A percentile compares a stretch with the other conserved stretches of the same genome.
Conservation (phyloP, 345 rosid genomes). For the Litchi chinensis region DNA sequence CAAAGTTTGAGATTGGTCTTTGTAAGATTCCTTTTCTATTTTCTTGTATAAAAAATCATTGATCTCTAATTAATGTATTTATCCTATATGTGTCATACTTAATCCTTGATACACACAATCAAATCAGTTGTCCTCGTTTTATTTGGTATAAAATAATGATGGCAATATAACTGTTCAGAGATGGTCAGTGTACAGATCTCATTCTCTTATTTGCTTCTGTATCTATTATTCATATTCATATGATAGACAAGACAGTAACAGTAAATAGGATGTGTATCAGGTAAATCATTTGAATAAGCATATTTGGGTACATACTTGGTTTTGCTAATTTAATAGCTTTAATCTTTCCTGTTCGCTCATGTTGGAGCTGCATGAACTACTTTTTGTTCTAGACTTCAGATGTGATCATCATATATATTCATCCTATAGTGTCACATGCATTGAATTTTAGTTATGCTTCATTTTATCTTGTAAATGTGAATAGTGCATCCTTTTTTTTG, state of each 20-base stretch:
- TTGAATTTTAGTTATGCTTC: not conserved
- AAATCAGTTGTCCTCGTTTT: not conserved
- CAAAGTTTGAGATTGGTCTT: conserved; percentile 29
- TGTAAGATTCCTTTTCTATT: conserved; percentile 31
- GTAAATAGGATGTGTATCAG: not conserved
- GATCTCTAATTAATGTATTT: not conserved
- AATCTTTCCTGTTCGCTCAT: not conserved
- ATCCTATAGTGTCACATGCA: not conserved
- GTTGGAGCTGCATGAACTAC: not conserved
- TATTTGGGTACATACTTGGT: not conserved
- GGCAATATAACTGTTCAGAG: not conserved
- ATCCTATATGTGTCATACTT: no score
- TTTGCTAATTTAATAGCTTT: conserved; percentile 3
- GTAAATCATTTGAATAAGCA: not conserved
- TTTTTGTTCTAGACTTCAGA: no score
- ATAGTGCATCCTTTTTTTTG: not conserved
- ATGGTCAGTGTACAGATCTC: not conserved
- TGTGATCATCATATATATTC: not conserved
- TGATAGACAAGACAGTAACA: not conserved
- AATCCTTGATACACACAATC: not conserved
- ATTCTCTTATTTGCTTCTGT: not conserved
- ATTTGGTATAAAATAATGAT: not conserved
- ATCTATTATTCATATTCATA: not conserved
- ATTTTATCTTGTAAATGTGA: not conserved
- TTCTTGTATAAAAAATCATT: not conserved